Evolutionary conservation across 225 moss, liverwort and hornwort species (phyloP), one percentile per base, ranked within the genome.

Genomic region (Physcomitrium patens): DNA sequence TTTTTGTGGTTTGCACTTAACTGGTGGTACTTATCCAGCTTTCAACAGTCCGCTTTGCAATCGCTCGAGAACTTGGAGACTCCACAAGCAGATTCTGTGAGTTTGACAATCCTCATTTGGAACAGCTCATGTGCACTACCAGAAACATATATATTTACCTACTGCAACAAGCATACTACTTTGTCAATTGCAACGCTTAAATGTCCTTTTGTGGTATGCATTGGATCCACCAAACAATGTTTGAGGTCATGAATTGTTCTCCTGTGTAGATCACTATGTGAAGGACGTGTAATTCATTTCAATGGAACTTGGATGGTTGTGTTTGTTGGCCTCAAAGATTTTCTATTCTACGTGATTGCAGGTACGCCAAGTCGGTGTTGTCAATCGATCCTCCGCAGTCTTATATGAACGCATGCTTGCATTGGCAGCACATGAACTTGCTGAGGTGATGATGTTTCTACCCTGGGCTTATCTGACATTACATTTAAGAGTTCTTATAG

Each of bases 351-450:
- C 16, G 20, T 46, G 59, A 45, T 76, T 61, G 23, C 49, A 80
- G 88, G 76, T 60, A 47, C 79, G 65, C 46, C 74, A 65, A 52
- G 63, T 65, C 65, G 82, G 64, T 67, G 37, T 74, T 28, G 72
- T 56, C 62, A 82, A 80, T 61, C 81, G 68, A 63, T 53, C 77
- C 37, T 63, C 84, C 31, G 65, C 68, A 17, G 79, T 83, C 42
- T 79, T 89, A 60, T 94, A 89, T 79, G 88, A 88, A 43, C 86
- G 94, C 71, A 84, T 96, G 31, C 74, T 96, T 79, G 88, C 89
- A 23, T 87, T 96, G 83, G 96, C 96, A 69, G 89, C 94, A 50
- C 94, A 94, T 81, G 86, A 80, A 28, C 92, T 96, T 80, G 96
- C 96, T 66, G 92, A 96, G 91, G 95, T 96, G 75, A 45, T 52